Percentiles rank a stretch among this genome's conserved stretches.
These are phyloP conservation scores for Thermothelomyces thermophilus DNA, from an alignment of 2,329 filamentous ascomycete genomes.

Conservation along the genomic window DNA sequence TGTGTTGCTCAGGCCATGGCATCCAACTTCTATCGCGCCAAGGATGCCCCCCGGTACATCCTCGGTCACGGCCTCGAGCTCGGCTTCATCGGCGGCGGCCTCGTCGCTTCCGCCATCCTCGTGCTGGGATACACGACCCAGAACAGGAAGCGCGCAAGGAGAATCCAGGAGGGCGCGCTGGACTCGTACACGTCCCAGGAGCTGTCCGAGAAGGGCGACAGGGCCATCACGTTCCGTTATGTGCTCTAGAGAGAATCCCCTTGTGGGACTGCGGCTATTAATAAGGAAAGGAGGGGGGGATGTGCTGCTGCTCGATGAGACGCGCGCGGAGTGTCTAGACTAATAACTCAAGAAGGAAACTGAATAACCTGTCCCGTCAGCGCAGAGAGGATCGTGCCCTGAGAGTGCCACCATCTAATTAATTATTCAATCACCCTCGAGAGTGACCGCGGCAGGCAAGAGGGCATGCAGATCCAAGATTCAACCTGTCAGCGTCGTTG, in stretches of 20 bases:
- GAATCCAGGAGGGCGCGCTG: conserved; percentile 39
- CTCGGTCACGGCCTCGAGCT: conserved; percentile 46
- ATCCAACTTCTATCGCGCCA: conserved; percentile 61
- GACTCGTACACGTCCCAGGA: conserved; percentile 38
- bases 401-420: too few relatives aligned
- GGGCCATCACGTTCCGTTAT: conserved; percentile 57
- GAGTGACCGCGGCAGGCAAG: too few relatives aligned
- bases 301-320: too few relatives aligned
- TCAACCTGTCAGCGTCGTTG: too few relatives aligned
- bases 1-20: conserved; percentile 49
- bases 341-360: too few relatives aligned
- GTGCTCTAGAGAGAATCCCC: conserved; percentile 36
- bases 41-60: conserved; percentile 42
- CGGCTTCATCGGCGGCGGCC: conserved; percentile 40
- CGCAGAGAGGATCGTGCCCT: too few relatives aligned
- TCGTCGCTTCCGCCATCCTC: conserved; percentile 39
- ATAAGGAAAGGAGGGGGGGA: too few relatives aligned
- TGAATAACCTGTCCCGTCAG: too few relatives aligned
- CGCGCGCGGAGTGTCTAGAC: too few relatives aligned
- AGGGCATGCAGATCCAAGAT: too few relatives aligned
- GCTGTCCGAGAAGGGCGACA: conserved; percentile 53
- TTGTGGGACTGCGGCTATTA: too few relatives aligned
- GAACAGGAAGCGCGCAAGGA: conserved; percentile 51
- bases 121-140: conserved; percentile 47
- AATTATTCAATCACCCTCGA: too few relatives aligned